These are phyloP conservation scores for baker's yeast (Saccharomyces cerevisiae) DNA, from an alignment of 805 yeast species.

Conservation along the genomic window DNA sequence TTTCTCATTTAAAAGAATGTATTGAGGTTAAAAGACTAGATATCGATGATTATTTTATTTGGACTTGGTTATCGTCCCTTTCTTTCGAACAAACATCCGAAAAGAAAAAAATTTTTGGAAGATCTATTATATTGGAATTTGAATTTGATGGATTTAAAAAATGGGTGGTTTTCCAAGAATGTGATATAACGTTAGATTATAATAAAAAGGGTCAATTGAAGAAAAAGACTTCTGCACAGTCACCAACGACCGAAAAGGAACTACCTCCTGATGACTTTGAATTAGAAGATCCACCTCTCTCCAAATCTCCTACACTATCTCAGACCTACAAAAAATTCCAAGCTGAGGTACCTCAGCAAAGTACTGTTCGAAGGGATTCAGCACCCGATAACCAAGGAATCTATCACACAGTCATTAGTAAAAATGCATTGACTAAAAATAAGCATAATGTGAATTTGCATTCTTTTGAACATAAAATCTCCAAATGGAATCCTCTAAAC, in stretches of 20 bases:
- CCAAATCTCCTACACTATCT: constrained; percentile 12
- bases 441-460: constrained; percentile 16
- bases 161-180: constrained; percentile 72
- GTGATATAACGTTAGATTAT: constrained; percentile 34
- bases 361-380: constrained; percentile 1
- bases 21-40: constrained; percentile 49
- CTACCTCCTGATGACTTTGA: constrained; percentile 1
- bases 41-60: constrained; percentile 79
- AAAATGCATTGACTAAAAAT: constrained; percentile 13
- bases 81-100: constrained; percentile 63
- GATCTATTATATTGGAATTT: constrained; percentile 74
- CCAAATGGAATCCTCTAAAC: constrained; percentile 27
- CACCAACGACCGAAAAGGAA: constrained; percentile 5
- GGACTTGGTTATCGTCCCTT: constrained; percentile 82
- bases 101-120: constrained; percentile 65
- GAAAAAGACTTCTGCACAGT: constrained; percentile 1
- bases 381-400: constrained; percentile 6
- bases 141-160: constrained; percentile 68
- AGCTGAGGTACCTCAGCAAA: constrained; percentile 10
- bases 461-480: constrained; percentile 20
- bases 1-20: constrained; percentile 20
- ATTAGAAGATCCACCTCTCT: constrained; percentile 1
- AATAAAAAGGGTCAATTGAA: constrained; percentile 10
- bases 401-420: constrained; percentile 23
- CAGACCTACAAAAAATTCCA: constrained; percentile 25